phyloP scores from a whole-genome alignment of 2,329 filamentous ascomycete genomes.

The Venturiaceae sp. region DNA sequence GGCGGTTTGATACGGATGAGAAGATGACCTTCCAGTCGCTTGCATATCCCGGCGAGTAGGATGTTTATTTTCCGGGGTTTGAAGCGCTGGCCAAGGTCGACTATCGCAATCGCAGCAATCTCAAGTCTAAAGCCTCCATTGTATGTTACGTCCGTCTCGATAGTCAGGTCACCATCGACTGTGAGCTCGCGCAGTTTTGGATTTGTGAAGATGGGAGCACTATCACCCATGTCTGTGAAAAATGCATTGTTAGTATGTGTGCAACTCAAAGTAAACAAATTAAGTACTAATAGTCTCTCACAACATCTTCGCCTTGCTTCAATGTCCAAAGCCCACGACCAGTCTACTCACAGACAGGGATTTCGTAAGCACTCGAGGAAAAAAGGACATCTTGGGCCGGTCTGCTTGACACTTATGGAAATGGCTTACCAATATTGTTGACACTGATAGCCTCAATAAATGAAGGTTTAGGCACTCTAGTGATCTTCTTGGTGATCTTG shows the following conservation, averaged over 20 bases:
- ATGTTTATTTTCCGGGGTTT: conserved; percentile 86
- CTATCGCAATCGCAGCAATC: conserved; percentile 83
- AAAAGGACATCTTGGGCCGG: no score
- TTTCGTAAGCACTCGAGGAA: no score
- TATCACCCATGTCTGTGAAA: conserved; percentile 68
- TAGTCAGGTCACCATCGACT: conserved; percentile 79
- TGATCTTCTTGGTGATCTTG: conserved; percentile 94
- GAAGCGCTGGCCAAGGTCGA: conserved; percentile 81
- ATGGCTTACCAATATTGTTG: conserved; percentile 48
- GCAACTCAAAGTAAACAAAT: no score
- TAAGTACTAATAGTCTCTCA: no score
- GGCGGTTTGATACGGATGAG: conserved; percentile 86
- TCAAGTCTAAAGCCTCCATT: conserved; percentile 83
- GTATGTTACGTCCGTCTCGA: conserved; percentile 83
- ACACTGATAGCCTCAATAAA: conserved; percentile 83
- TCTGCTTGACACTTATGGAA: no score
- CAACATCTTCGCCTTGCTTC: no score
- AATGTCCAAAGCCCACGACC: no score
- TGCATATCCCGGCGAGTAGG: conserved; percentile 75
- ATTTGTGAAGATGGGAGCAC: conserved; percentile 82
- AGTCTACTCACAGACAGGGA: no score
- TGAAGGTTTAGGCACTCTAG: conserved; percentile 80
- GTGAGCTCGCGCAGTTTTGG: conserved; percentile 80
- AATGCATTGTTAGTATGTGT: background rate
- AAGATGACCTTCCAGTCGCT: conserved; percentile 75